Evolutionary conservation across 441 rosid species (phyloP), one percentile per base, ranked within the genome.

Genomic region (Sinapis alba): DNA sequence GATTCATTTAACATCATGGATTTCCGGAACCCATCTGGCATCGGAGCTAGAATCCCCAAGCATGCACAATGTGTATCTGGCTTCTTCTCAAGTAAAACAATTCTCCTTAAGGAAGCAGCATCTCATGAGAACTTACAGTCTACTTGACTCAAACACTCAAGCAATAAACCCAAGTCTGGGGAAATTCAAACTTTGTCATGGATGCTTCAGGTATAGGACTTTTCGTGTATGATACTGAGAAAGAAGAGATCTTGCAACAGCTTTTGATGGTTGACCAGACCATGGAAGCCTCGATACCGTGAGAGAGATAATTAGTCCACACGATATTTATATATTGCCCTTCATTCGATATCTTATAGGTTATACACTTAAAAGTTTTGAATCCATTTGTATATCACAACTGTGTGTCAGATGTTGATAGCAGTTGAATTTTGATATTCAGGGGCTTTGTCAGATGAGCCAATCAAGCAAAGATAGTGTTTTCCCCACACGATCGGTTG

Each of bases 151-250:
- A 18, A 83, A 83, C 67, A 71, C 83, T 41, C 92, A 90, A n/a
- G 97, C 92, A 21, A 89, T 96, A n/a, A 73, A 85, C 97, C 5
- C 98, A 96, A 84, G 98, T 94, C 8, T 96, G 99, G 99, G 99
- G 99, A 38, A 96, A 89, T 76, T 87, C 98, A 0, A 87, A 83
- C 79, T 79, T 84, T 50, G 94, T 90, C 78, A 94, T 96, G 98
- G 97, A 89, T 72, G 84, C 88, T 68, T 85, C 85, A 50, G 93
- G 92, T 53, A 79, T 75, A 54, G 98, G 99, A 7, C 84, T 96
- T 28, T 93, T 86, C 27, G 91, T 84, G 41, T 96, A 88, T 60
- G 90, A 92, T 79, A 82, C 92, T 7, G 36, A 76, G 30, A 88
- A 82, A 75, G 93, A 92, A 16, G 94, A 92, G 0, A 75, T 9